Percentiles rank a stretch among this genome's conserved stretches.
Evolutionary conservation across 2,329 filamentous ascomycete genomes (phyloP).

Genomic region (Nothomitra cinnamomea): DNA sequence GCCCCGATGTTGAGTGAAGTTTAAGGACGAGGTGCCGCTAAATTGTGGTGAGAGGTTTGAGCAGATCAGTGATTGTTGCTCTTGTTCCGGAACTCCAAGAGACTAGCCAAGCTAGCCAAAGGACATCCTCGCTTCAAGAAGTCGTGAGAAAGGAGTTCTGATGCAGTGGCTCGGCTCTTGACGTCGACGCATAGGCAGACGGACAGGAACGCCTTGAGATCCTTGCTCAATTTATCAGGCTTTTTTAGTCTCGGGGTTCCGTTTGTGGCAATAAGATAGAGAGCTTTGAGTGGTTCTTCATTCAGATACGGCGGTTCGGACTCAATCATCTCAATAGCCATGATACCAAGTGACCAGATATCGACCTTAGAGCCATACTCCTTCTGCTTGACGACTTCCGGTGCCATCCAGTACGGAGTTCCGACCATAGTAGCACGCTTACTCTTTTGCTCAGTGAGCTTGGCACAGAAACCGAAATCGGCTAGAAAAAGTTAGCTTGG

Average conservation of each 20-base stretch:
- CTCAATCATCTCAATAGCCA: conserved; percentile 99
- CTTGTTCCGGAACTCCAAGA: conserved; percentile 70
- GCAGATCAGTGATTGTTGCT: conserved; percentile 24
- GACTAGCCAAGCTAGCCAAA: conserved; percentile 63
- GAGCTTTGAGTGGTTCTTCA: conserved; percentile 90
- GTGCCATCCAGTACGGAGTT: conserved; percentile 99
- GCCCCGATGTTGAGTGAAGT: too few species aligned
- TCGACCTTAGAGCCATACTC: conserved; percentile 97
- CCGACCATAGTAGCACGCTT: conserved; percentile 99
- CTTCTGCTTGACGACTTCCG: conserved; percentile 98
- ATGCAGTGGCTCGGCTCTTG: conserved; percentile 78
- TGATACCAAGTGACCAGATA: conserved; percentile 97
- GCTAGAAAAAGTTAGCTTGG: conserved; percentile 38
- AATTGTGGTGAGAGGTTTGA: neutral
- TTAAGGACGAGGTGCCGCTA: neutral
- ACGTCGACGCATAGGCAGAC: conserved; percentile 96
- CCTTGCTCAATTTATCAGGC: conserved; percentile 92
- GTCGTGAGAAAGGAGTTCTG: conserved; percentile 79
- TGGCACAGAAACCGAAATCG: conserved; percentile 98
- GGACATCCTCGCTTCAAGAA: conserved; percentile 88
- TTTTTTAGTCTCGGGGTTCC: conserved; percentile 95
- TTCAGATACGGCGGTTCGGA: conserved; percentile 96
- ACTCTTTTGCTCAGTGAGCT: conserved; percentile 88
- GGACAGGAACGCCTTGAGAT: conserved; percentile 90
- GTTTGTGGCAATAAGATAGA: conserved; percentile 96